Conservation (phyloP, 345 rosid species). For the Eucalyptus rudis region DNA sequence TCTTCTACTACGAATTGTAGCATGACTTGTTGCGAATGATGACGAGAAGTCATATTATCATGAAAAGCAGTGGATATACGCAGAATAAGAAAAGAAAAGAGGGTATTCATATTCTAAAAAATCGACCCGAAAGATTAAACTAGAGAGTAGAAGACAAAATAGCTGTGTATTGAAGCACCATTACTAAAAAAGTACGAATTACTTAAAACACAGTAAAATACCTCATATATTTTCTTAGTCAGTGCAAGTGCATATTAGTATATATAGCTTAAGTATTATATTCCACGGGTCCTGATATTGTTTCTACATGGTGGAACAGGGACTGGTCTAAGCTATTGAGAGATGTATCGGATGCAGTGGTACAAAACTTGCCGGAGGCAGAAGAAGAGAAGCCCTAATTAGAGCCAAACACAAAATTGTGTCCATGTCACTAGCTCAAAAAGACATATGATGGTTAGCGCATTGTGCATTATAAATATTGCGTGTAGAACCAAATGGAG, state of each 20-base stretch:
- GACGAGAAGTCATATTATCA: not conserved
- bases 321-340: conserved; percentile 75
- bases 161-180: not conserved
- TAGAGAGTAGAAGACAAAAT: not conserved
- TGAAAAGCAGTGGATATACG: not conserved
- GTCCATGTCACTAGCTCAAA: not conserved
- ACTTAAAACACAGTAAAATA: not conserved
- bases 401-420: not conserved
- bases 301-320: conserved; percentile 9
- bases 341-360: conserved; percentile 52
- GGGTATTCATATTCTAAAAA: not conserved
- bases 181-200: not conserved
- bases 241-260: not conserved
- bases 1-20: not conserved
- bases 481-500: not conserved
- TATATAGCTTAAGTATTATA: too few species aligned
- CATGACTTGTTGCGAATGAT: not conserved
- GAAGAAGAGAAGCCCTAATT: conserved; percentile 11
- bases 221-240: not conserved
- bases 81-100: not conserved
- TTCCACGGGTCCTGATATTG: not conserved
- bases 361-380: conserved; percentile 40
- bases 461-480: not conserved
- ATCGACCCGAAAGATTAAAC: not conserved
- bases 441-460: not conserved